Base-by-base conservation (phyloP, 768 basidiomycete species). In the Auricularia sp. region DNA sequence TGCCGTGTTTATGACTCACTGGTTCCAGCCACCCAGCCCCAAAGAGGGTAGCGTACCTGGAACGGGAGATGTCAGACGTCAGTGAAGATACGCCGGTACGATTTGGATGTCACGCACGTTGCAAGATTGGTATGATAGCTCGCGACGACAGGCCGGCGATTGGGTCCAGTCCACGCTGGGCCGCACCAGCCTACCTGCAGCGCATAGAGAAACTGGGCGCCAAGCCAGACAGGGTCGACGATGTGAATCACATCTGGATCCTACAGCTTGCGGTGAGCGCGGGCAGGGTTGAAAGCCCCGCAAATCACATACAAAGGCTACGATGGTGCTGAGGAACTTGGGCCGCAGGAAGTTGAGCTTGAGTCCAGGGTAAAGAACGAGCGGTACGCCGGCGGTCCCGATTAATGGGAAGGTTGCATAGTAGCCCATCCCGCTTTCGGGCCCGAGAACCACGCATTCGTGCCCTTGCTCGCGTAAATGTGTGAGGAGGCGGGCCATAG, bases 221-320 rank as follows among this genome's bases (percentile, higher is more conserved):
- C 79, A 3, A 80, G 74, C 78, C 78, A 80, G 51, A 80, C 78
- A 3, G 79, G 78, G 70, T 80, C 78, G 53, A 78, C 76, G 63
- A 80, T 74, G 64, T 79, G 78, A 5, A 79, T 72, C 1, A 80
- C 76, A 63, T 80, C 77, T 0, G 79, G 78, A 16, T 64, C 56
- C 65, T 67, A 60, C 10, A 36, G 36, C 34, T 39, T 2, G 11
- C 68, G 42, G 62, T 69, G 66, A 29, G 64, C 8, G 5, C 47
- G 11, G 7, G 51, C 29, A 29, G 29, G 29, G 29, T 29, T 3
- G 44, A 0, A 29, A 47, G 44, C 18, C 29, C 4, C 29, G 47
- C 21, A 44, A 23, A 35, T 33, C 43, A 54, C 71, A 62, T 36
- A 72, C 71, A 59, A 75, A 76, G 44, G 75, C 73, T 35, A 69